Evolutionary conservation across 805 yeast species (phyloP), one percentile per base, ranked within the genome.

Genomic region (Peterozyma xylosa): DNA sequence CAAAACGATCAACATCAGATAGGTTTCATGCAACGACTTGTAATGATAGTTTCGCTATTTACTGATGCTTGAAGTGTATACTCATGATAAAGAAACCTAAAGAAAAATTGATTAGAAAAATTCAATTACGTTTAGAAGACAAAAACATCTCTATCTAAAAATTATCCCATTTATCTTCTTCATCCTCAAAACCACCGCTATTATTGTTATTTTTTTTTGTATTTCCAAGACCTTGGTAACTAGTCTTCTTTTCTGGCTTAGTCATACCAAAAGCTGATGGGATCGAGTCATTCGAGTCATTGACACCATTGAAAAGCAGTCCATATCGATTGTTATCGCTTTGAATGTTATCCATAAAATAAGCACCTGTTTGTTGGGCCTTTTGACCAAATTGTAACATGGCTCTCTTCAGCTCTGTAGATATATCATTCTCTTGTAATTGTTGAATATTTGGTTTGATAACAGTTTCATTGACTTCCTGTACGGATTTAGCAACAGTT

Each of bases 301-400:
- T 71, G 10, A 62, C 63, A 7, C 76, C 80, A 51, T 79, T 83
- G 57, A 82, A 82, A 41, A 82, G 60, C 50, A 67, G 65, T 30
- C 75, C 71, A 51, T 74, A 78, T 45, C 71, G 66, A 35, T 68
- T 64, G 9, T 51, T 49, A 7, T 47, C 46, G 14, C 69, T 67
- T 48, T 70, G 73, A 54, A 77, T 73, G n/a, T 82, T 80, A 50
- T 81, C 83, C 43, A 78, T 80, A 27, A 95, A 86, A 51, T 78
- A 79, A 48, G 70, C 74, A 32, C 95, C 85, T 1, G 96, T 87
- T 52, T 89, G 95, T 60, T 86, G 95, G 67, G 91, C 85, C 57
- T 81, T 88, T 59, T 86, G 95, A 39, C 97, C 96, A 67, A 91
- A 93, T 68, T 93, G 97, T 47, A 87, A 82, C 76, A 95, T 86